Conservation (phyloP, 164 flowering plant genomes). For the Umbellularia californica region DNA sequence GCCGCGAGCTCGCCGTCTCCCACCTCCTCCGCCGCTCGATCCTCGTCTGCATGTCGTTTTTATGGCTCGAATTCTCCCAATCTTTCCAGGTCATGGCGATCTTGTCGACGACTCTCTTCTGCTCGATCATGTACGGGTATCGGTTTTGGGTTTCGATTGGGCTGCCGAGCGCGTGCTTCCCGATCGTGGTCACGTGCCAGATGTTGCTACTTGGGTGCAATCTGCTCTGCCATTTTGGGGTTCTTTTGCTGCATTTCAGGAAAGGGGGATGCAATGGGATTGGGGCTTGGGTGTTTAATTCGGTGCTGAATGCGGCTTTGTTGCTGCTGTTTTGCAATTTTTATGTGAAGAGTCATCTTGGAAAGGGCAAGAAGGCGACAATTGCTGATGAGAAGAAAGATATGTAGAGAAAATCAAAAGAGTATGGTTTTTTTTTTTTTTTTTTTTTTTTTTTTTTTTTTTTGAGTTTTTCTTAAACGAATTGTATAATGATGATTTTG, state of each 20-base stretch:
- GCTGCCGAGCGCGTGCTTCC: conserved; percentile 48
- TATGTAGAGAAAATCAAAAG: background rate
- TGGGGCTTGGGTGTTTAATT: conserved; percentile 73
- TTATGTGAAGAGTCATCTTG: conserved; percentile 37
- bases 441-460: no score
- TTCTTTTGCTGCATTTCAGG: conserved; percentile 55
- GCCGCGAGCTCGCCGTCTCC: conserved; percentile 38
- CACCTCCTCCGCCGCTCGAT: conserved; percentile 58
- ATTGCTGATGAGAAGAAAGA: conserved; percentile 8
- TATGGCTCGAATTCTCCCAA: conserved; percentile 93
- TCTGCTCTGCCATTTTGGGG: conserved; percentile 63
- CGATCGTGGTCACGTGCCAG: conserved; percentile 61
- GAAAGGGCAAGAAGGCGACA: conserved; percentile 5
- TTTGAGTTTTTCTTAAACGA: no score
- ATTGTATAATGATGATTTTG: background rate
- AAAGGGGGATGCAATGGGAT: conserved; percentile 87
- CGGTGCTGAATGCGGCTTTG: conserved; percentile 45
- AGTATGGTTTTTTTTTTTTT: background rate
- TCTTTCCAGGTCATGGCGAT: conserved; percentile 83
- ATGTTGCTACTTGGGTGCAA: conserved; percentile 53
- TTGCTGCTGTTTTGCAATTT: conserved; percentile 37
- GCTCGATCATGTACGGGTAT: conserved; percentile 68
- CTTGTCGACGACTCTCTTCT: conserved; percentile 41
- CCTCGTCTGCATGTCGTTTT: conserved; percentile 49
- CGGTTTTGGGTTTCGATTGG: conserved; percentile 76